These are phyloP conservation scores for Pythium brassicae DNA, from an alignment of 352 stramenopile genomes.

Conservation along the genomic window DNA sequence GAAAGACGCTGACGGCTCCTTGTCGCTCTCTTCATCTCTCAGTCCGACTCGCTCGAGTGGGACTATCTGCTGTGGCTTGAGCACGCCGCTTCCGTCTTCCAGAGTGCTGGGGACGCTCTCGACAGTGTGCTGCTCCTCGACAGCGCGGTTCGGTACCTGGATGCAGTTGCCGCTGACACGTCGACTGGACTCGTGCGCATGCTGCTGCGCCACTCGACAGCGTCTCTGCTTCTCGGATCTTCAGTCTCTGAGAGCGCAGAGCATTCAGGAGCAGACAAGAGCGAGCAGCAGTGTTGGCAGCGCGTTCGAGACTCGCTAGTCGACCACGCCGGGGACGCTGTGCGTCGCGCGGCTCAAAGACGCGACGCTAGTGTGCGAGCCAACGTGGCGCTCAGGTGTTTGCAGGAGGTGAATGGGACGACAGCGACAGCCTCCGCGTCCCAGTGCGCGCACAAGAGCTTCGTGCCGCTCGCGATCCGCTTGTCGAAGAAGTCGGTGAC, in stretches of 20 bases:
- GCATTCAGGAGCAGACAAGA: not conserved
- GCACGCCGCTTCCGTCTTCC: constrained; percentile 49
- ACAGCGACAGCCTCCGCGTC: not conserved
- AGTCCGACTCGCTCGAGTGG: constrained; percentile 46
- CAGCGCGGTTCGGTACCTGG: constrained; percentile 27
- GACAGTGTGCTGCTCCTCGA: constrained; percentile 36
- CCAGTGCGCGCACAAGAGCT: constrained; percentile 10
- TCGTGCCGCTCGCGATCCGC: constrained; percentile 31
- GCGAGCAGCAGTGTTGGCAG: not conserved
- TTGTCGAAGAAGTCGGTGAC: constrained; percentile 36
- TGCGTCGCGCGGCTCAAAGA: constrained; percentile 6
- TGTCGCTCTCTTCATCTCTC: not conserved
- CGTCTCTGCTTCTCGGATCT: constrained; percentile 5
- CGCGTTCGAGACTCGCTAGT: not conserved
- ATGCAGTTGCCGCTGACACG: constrained; percentile 11
- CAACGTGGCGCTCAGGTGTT: constrained; percentile 15
- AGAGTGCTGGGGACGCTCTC: constrained; percentile 20
- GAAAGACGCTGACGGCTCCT: not conserved
- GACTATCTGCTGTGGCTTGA: constrained; percentile 61
- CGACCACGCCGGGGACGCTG: constrained; percentile 1
- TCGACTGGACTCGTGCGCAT: not conserved
- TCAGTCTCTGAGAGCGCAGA: not conserved
- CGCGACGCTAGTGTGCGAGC: not conserved
- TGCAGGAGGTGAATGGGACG: constrained; percentile 29
- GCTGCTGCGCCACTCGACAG: constrained; percentile 7